Evolutionary conservation across 805 yeast species (phyloP).

Genomic region (Cephaloascus albidus): DNA sequence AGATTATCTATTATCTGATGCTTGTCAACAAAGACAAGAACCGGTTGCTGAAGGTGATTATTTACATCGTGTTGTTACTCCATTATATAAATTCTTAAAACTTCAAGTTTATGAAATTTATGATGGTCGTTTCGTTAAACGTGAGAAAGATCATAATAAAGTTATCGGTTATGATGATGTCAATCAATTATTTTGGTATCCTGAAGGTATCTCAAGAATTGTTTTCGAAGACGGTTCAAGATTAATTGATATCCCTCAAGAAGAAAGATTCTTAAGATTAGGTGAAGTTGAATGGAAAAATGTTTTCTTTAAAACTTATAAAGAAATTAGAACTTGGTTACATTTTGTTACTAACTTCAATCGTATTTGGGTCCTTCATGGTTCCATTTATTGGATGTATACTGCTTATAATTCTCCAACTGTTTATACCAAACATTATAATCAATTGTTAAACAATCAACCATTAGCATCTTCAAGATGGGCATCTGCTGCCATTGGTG

Average conservation of each 20-base stretch:
- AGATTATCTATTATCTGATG: slow-evolving; percentile 82
- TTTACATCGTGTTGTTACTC: slow-evolving; percentile 87
- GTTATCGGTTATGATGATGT: slow-evolving; percentile 95
- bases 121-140: slow-evolving; percentile 75
- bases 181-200: slow-evolving; percentile 98
- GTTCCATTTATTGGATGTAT: slow-evolving; percentile 89
- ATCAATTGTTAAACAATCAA: slow-evolving; percentile 71
- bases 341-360: slow-evolving; percentile 91
- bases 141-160: slow-evolving; percentile 77
- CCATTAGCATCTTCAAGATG: slow-evolving; percentile 89
- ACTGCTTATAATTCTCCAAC: slow-evolving; percentile 88
- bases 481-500: slow-evolving; percentile 92
- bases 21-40: slow-evolving; percentile 80
- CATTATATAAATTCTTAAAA: slow-evolving; percentile 73
- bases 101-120: slow-evolving; percentile 74
- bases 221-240: slow-evolving; percentile 87
- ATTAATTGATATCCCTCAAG: slow-evolving; percentile 80
- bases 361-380: slow-evolving; percentile 96
- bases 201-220: slow-evolving; percentile 95
- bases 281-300: slow-evolving; percentile 91
- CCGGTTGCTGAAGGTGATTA: slow-evolving; percentile 87
- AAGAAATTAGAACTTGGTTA: slow-evolving; percentile 95
- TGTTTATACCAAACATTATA: slow-evolving; percentile 78
- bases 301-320: slow-evolving; percentile 92
- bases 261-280: slow-evolving; percentile 80